Evolutionary conservation across 1,139 yeast genomes (phyloP).

Genomic region (Blastobotrys malaysiensis): DNA sequence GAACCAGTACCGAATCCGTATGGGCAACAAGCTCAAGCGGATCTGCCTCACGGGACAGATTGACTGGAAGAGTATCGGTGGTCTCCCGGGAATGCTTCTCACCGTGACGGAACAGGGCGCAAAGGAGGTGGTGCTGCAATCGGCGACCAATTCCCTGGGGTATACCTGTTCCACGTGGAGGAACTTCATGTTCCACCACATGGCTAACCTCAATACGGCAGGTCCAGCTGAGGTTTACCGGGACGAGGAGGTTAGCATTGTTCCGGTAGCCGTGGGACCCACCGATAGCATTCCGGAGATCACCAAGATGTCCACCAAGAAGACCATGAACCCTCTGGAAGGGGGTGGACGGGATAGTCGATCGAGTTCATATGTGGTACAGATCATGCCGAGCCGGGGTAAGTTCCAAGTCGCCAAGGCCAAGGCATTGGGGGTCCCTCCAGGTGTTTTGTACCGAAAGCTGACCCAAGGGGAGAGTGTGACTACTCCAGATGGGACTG

Average conservation of each 20-base stretch:
- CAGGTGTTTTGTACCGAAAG: slow-evolving; percentile 53
- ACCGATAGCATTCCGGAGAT: neutral
- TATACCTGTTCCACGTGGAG: slow-evolving; percentile 77
- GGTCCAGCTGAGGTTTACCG: slow-evolving; percentile 38
- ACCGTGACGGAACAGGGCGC: slow-evolving; percentile 82
- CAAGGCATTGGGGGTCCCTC: slow-evolving; percentile 58
- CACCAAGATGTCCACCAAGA: neutral
- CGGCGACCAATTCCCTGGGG: slow-evolving; percentile 36
- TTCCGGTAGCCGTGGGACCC: slow-evolving; percentile 33
- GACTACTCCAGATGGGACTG: slow-evolving; percentile 51
- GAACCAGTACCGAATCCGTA: slow-evolving; percentile 35
- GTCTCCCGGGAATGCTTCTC: slow-evolving; percentile 81
- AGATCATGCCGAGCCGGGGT: slow-evolving; percentile 68
- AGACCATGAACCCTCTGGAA: neutral
- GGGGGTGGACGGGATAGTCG: slow-evolving; percentile 3
- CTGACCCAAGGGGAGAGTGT: slow-evolving; percentile 61
- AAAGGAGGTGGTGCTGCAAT: slow-evolving; percentile 43
- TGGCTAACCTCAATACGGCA: slow-evolving; percentile 49
- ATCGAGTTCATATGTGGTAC: slow-evolving; percentile 55
- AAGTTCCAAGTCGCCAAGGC: slow-evolving; percentile 68
- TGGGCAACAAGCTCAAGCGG: slow-evolving; percentile 44
- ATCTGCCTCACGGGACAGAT: slow-evolving; percentile 72
- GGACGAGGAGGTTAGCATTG: slow-evolving; percentile 50
- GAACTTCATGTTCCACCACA: slow-evolving; percentile 79
- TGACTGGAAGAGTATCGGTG: slow-evolving; percentile 74